Evolutionary conservation across 371 early-diverging fungal genomes (phyloP), one percentile per base, ranked within the genome.

Genomic region (Apophysomyces trapeziformis): DNA sequence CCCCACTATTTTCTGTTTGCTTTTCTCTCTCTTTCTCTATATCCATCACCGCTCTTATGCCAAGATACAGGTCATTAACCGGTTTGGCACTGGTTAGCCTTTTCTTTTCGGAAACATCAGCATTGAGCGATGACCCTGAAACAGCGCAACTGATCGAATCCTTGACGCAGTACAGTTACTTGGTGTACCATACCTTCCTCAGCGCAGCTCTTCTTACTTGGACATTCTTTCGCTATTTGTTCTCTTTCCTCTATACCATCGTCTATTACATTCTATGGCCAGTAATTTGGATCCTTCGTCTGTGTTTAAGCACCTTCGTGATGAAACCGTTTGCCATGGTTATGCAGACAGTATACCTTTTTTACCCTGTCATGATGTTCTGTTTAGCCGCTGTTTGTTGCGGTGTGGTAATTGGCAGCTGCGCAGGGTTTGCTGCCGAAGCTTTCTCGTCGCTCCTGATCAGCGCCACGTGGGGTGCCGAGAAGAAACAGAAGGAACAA

Each of bases 371-470:
- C 43, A 63, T 60, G 16, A 63, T 63, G 16, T 68, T 58, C 38
- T 64, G 56, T 38, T 41, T 63, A 7, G 68, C 54, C 26, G 68
- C 68, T 7, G 64, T 63, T 18, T 45, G 44, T 36, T 63, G 58
- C 43, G 68, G 68, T 7, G 6, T 68, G 13, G 43, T 68, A 14
- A 68, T 68, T 50, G 68, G 68, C 38, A 60, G 63, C 7, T 63
- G 57, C 35, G 68, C 68, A 16, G 68, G 68, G 11, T 63, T 68
- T 18, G 61, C 68, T 18, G 57, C 60, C 32, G 68, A 68, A 54
- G 68, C 64, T 8, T 47, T 68, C 5, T 63, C 68, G 7, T 45
- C 68, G 21, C 43, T 68, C 9, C 47, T 59, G 8, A 58, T 63
- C 39, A 63, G 50, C 37, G 36, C 59, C 6, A 68, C 68, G 11